These are phyloP conservation scores for Paramecium sexaurelia DNA, from an alignment of 73 alveolate genomes.

Conservation along the genomic window DNA sequence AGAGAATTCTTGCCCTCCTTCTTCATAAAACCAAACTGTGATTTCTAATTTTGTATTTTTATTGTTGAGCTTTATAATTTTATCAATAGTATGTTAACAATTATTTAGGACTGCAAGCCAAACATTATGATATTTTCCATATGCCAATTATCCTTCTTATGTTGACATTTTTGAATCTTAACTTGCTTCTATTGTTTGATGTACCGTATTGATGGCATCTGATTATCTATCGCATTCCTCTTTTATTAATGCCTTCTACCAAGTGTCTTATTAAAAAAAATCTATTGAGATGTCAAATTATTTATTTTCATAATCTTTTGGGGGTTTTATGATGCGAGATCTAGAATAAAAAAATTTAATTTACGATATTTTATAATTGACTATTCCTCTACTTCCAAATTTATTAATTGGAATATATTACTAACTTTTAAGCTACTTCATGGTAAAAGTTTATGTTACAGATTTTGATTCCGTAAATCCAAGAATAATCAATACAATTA, in stretches of 20 bases:
- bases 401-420: background rate
- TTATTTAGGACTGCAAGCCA: conserved; percentile 33
- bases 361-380: background rate
- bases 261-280: background rate
- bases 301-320: background rate
- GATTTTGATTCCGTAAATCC: background rate
- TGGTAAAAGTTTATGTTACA: background rate
- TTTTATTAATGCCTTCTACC: background rate
- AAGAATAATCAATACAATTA: background rate
- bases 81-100: conserved; percentile 21
- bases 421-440: background rate
- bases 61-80: background rate
- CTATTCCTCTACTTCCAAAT: conserved; percentile 33
- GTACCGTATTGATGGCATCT: background rate
- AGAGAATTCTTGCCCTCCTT: conserved; percentile 36
- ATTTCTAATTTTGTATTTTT: conserved; percentile 22
- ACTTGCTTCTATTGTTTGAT: background rate
- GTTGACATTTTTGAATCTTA: background rate
- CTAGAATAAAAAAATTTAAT: background rate
- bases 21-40: background rate
- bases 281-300: background rate
- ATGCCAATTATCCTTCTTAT: background rate
- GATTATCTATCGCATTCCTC: background rate
- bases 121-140: background rate
- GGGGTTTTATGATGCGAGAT: background rate